Evolutionary conservation across 805 yeast species (phyloP), one percentile per base, ranked within the genome.

Genomic region (Saturnispora mendoncae): DNA sequence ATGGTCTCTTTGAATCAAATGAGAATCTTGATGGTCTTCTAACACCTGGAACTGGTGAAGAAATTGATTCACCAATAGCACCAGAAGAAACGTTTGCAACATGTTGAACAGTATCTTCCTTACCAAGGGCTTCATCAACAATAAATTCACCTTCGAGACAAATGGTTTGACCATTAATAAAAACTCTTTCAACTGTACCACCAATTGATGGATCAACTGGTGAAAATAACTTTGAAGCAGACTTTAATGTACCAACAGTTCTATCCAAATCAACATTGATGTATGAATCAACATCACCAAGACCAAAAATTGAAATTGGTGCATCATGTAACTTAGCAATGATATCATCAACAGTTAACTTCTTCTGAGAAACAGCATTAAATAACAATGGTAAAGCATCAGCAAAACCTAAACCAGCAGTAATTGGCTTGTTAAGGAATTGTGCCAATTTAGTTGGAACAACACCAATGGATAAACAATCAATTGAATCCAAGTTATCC

Each of bases 171-270:
- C 78, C 81, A 47, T 80, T 76, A 60, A 84, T 68, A 51, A 79
- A 72, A 38, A 90, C 97, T 62, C 97, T 77, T 63, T 87, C 95
- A 56, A 90, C 82, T 55, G 86, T 80, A 48, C 97, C 97, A 46
- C 67, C 72, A 56, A 85, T 68, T 39, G 67, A 66, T 47, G 71
- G 72, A 44, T 65, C 67, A 46, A 78, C 73, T 47, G 80, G 80
- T 41, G 80, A 69, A 74, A 78, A 74, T 30, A 63, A 50, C 7
- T 69, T 56, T 10, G 69, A 57, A 32, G 65, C 59, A 35, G 58
- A 48, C 49, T 64, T 65, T 45, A 67, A 53, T 9, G 74, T 62
- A n/a, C 67, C 53, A 40, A 65, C 60, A 14, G 66, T 58, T 61
- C 94, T 78, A 63, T 87, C 96, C 51, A 84, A 64, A 57, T 87